Evolutionary conservation across 2,329 filamentous ascomycete species (phyloP).

Genomic region (Cladosporium sp.): DNA sequence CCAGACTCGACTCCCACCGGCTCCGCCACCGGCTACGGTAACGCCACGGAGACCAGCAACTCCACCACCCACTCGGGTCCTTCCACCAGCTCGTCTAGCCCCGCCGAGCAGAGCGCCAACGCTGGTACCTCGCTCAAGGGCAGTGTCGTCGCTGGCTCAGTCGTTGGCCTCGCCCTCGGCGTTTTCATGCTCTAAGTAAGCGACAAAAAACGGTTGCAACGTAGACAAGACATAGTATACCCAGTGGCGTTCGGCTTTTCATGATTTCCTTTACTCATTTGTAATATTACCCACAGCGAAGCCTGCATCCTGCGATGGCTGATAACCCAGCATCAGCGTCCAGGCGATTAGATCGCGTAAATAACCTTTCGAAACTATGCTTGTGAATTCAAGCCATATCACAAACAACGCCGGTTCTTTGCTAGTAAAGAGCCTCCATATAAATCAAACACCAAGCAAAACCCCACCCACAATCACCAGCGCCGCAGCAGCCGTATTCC

Average conservation of each 20-base stretch:
- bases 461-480: neutral
- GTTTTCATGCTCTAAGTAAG: conserved; percentile 28
- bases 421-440: too few relatives aligned
- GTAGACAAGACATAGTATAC: neutral
- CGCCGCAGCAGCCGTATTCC: neutral
- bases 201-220: neutral
- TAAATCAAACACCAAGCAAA: neutral
- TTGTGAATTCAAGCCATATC: neutral
- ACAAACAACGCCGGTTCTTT: neutral
- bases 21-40: conserved; percentile 11
- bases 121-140: conserved; percentile 22
- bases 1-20: conserved; percentile 10
- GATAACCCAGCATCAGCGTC: neutral
- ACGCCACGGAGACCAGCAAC: conserved; percentile 6
- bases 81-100: conserved; percentile 18
- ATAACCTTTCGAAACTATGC: neutral
- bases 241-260: neutral
- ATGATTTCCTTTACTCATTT: neutral
- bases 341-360: neutral
- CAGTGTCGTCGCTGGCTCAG: conserved; percentile 24
- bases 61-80: conserved; percentile 4
- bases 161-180: conserved; percentile 28
- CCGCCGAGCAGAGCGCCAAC: conserved; percentile 12
- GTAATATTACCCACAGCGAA: neutral
- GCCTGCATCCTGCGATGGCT: neutral